Evolutionary conservation across 1,284 basidiomycete genomes (phyloP).

Genomic region (Melampsora americana): DNA sequence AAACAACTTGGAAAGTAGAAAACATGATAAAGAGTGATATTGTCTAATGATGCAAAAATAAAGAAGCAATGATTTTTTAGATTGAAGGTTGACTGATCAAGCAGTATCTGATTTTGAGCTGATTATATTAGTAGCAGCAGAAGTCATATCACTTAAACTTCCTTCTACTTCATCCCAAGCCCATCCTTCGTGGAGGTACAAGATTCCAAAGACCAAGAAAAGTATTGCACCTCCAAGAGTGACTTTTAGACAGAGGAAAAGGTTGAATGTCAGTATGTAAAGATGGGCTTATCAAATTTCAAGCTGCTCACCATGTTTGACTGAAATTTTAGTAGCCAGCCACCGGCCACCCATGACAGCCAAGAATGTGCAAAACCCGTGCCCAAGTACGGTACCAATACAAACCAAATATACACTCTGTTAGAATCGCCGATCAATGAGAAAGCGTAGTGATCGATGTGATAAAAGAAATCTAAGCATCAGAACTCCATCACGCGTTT

Average conservation of each 20-base stretch:
- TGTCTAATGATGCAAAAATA: too few relatives aligned
- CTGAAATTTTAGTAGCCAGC: slow-evolving; percentile 86
- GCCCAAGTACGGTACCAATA: slow-evolving; percentile 83
- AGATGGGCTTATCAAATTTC: neutral
- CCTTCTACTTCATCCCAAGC: slow-evolving; percentile 34
- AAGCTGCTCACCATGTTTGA: slow-evolving; percentile 78
- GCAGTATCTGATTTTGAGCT: too few relatives aligned
- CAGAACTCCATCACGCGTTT: slow-evolving; percentile 14
- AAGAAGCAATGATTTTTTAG: too few relatives aligned
- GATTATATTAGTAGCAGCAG: neutral
- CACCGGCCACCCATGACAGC: slow-evolving; percentile 88
- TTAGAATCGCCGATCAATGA: neutral
- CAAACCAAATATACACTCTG: slow-evolving; percentile 77
- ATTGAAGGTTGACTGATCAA: too few relatives aligned
- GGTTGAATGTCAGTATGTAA: neutral
- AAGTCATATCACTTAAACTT: neutral
- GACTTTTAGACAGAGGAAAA: slow-evolving; percentile 59
- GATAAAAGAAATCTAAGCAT: neutral
- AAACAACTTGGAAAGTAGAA: too few relatives aligned
- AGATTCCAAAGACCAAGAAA: slow-evolving; percentile 71
- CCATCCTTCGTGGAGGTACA: slow-evolving; percentile 55
- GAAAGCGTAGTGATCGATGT: neutral
- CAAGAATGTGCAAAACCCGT: slow-evolving; percentile 78
- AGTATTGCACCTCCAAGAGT: slow-evolving; percentile 76
- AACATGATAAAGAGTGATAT: too few relatives aligned